Base-by-base conservation (phyloP, 352 stramenopile species). In the Phytophthora citricola region DNA sequence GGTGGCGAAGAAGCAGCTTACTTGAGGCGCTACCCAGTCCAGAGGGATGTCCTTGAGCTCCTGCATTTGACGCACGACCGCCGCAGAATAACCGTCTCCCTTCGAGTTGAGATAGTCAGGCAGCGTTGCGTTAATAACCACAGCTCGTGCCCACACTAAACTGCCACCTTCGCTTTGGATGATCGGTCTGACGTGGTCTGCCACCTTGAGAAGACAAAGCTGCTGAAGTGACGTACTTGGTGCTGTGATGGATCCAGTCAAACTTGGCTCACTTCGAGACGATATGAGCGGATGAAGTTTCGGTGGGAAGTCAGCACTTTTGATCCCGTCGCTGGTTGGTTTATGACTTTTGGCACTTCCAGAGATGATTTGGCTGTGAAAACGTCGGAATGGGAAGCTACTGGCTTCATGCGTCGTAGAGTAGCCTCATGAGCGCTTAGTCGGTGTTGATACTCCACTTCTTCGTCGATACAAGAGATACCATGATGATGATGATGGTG, bases 1-100 rank as follows among this genome's bases (percentile, higher is more conserved):
- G n/a, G 81, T 79, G 17, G 84, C 87, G 69, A 94, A 94, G 62
- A 85, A 94, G n/a, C 79, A 78, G 50, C 84, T 90, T 26, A 93
- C 73, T 47, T 88, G 78, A 1, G 83, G 84, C 4, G 79, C 87
- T 17, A 93, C 60, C 73, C 69, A 86, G 29, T 91, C 81, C 31
- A 94, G 64, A 5, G 84, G 79, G 34, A 91, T 73, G 20, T 67
- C 67, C 11, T 64, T 70, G 3, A 81, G 47, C 11, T 53, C 66
- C 5, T 90, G 50, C 12, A 91, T 55, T 15, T 75, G 71, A 38
- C 83, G 72, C 36, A 90, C 65, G 0, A 75, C 58, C 4, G 69
- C 47, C 31, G 63, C 56, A 34, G 57, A 66, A 52, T 74, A 78
- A 12, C 56, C 54, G 31, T 62, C 56, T 34, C 45, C 40, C n/a